phyloP scores from a whole-genome alignment of 2,329 filamentous ascomycete species.

The Aspergillus pseudotamarii region DNA sequence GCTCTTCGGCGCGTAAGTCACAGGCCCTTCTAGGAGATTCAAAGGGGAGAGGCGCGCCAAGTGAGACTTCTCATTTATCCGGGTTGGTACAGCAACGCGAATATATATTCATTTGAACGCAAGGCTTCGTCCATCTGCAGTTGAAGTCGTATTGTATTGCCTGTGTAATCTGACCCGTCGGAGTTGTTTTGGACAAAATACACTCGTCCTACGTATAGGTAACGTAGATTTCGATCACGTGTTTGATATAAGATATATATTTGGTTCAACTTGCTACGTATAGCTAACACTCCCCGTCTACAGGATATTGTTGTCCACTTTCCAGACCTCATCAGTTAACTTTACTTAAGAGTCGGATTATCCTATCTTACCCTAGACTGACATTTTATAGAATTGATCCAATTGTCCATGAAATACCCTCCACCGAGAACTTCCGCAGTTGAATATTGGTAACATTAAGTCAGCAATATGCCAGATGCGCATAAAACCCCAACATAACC shows the following conservation, averaged over 20 bases:
- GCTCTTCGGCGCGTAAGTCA: no score
- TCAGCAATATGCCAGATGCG: no score
- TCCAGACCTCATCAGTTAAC: background rate
- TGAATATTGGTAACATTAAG: background rate
- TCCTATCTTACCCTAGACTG: background rate
- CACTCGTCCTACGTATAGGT: background rate
- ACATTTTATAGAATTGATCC: background rate
- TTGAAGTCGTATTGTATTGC: no score
- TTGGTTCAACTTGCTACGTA: no score
- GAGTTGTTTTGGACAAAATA: background rate
- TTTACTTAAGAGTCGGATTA: background rate
- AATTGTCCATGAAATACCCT: background rate
- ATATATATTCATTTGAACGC: background rate
- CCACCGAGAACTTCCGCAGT: background rate
- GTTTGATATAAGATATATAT: no score
- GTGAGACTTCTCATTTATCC: background rate
- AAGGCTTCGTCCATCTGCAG: background rate
- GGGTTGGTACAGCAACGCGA: background rate
- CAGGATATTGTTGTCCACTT: background rate
- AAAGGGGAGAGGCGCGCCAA: no score
- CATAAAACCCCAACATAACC: background rate
- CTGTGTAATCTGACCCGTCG: background rate
- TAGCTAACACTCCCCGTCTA: no score
- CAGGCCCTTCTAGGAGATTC: no score
- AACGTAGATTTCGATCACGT: background rate